phyloP scores from a whole-genome alignment of 169 alveolate genomes.

The Plasmodium fragile region DNA sequence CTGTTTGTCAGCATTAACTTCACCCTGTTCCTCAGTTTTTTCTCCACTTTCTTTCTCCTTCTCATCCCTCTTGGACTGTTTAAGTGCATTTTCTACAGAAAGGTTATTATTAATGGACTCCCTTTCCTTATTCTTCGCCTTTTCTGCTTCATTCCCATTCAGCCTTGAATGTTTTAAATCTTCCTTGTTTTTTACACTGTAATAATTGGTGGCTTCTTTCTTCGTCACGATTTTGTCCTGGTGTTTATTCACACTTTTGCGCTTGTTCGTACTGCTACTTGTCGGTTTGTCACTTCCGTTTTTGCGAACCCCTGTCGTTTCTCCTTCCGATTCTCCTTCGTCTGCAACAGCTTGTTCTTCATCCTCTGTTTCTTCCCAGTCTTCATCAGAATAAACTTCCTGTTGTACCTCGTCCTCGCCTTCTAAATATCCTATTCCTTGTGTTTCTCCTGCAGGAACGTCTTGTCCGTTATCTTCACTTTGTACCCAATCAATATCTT shows the following conservation, averaged over 20 bases:
- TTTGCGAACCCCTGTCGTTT: neutral
- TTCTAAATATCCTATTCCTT: too few species aligned
- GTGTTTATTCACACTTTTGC: neutral
- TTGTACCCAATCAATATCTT: too few species aligned
- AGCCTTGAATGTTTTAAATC: slow-evolving; percentile 2
- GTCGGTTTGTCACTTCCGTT: neutral
- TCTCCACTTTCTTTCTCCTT: too few species aligned
- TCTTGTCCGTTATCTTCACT: too few species aligned
- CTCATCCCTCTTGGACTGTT: neutral
- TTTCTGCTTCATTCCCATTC: slow-evolving; percentile 1
- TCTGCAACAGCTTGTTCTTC: too few species aligned
- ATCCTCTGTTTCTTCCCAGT: too few species aligned
- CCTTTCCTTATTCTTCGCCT: neutral
- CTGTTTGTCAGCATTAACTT: too few species aligned
- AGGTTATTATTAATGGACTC: neutral
- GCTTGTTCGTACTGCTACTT: neutral
- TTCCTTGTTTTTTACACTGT: neutral
- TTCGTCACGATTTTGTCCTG: neutral
- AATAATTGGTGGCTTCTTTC: neutral
- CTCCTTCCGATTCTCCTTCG: too few species aligned
- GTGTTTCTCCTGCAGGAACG: too few species aligned
- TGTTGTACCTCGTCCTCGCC: too few species aligned
- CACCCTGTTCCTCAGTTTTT: too few species aligned
- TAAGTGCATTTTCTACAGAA: neutral
- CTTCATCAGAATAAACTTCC: too few species aligned